Evolutionary conservation across 2,329 filamentous ascomycete genomes (phyloP).

Genomic region (Monosporascus sp.): DNA sequence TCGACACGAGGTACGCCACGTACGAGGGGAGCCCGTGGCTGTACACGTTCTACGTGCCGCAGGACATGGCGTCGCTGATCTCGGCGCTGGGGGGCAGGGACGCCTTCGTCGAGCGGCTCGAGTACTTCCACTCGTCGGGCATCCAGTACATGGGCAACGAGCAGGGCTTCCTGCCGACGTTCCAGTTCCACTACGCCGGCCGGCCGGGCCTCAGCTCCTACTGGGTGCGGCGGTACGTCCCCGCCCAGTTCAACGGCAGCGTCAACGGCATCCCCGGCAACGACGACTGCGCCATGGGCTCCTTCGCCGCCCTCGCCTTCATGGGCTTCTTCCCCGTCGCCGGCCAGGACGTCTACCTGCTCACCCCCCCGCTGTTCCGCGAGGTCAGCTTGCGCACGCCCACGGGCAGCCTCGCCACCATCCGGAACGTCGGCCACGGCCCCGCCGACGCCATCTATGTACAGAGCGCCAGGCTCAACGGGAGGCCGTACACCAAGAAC

Average conservation of each 20-base stretch:
- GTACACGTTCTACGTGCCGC: conserved; percentile 57
- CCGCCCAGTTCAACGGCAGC: conserved; percentile 60
- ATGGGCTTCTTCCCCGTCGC: conserved; percentile 53
- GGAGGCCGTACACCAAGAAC: conserved; percentile 50
- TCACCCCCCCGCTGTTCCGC: conserved; percentile 45
- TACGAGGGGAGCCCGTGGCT: conserved; percentile 62
- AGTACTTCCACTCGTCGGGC: conserved; percentile 62
- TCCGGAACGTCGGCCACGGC: conserved; percentile 34
- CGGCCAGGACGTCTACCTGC: conserved; percentile 50
- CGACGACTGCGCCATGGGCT: conserved; percentile 53
- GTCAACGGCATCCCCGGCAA: conserved; percentile 54
- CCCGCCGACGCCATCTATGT: conserved; percentile 48
- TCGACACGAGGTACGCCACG: conserved; percentile 36
- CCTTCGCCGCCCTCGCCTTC: conserved; percentile 45
- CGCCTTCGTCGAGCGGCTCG: conserved; percentile 53
- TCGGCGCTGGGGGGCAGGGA: conserved; percentile 51
- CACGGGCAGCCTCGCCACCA: conserved; percentile 47
- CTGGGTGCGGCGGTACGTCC: conserved; percentile 62
- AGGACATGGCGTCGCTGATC: conserved; percentile 35
- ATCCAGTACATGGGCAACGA: conserved; percentile 67
- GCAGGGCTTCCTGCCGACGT: conserved; percentile 48
- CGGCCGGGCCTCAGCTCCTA: conserved; percentile 52
- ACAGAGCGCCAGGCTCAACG: conserved; percentile 54
- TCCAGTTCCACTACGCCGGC: conserved; percentile 62
- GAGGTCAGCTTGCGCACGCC: conserved; percentile 35